Evolutionary conservation across 257 asterid species (phyloP), one percentile per base, ranked within the genome.

Genomic region (Primulina tabacum): DNA sequence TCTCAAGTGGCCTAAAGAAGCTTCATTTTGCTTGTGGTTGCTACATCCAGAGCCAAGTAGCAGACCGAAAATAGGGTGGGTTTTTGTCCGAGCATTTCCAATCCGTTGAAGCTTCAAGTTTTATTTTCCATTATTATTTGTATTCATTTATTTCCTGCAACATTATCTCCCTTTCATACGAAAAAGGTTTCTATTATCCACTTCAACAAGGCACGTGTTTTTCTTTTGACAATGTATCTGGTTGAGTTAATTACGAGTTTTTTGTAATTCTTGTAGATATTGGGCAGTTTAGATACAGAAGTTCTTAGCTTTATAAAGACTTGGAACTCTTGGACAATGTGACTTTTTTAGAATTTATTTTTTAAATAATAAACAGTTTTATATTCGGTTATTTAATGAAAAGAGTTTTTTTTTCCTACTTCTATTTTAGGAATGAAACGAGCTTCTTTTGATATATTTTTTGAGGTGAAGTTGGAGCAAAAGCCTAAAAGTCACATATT

Each of bases 1-100:
- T 67, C 86, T 89, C 60, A 91, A 86, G 83, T 89, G 99, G 97
- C 96, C 99, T 55, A 94, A 89, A 82, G 96, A 89, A 88, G 99
- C 98, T 75, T 85, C 98, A 8, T 94, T 88, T 89, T 91, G 98
- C 89, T 74, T 91, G 61, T 89, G 97, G 99, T 76, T 94, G 84
- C 80, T 91, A 79, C 99, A 94, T 69, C 99, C 99, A 8, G 97
- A 91, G 53, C 92, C 97, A 1, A 80, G 74, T 71, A 80, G 86
- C 81, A 88, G 99, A 61, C 99, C 99, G 20, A 86, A 82, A 71
- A 80, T 85, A 86, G 84, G 87, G 99, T 88, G 78, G 69, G 80
- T 43, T 73, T 75, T 73, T 70, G 11, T 62, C 43, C 4, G 28
- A 21, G 16, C 35, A n/a, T 56, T 63, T 53, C 55, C 20, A 28